phyloP scores from a whole-genome alignment of 2,329 filamentous ascomycete species.

The Fusarium sp. region DNA sequence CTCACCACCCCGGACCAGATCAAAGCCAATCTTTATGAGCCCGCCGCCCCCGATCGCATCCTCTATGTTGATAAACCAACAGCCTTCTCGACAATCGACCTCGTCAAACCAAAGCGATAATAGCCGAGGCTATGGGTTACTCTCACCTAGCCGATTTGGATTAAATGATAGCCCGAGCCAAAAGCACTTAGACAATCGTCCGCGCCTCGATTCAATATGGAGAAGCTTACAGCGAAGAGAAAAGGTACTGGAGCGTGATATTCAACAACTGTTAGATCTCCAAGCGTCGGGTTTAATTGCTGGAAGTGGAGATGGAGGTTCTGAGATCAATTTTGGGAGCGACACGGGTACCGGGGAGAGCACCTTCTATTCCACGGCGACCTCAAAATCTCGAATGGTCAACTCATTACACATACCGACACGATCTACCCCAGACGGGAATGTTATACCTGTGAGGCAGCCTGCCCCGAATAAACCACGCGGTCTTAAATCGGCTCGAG shows the following conservation, averaged over 20 bases:
- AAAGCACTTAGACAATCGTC: constrained; percentile 44
- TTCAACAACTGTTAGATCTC: constrained; percentile 63
- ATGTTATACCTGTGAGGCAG: constrained; percentile 72
- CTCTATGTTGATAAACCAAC: constrained; percentile 50
- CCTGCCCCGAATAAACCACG: constrained; percentile 63
- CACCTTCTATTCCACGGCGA: constrained; percentile 57
- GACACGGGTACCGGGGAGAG: constrained; percentile 58
- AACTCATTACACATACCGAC: constrained; percentile 59
- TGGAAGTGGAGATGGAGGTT: constrained; percentile 50
- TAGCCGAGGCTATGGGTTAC: constrained; percentile 26
- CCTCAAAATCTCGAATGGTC: constrained; percentile 57
- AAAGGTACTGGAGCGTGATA: constrained; percentile 60
- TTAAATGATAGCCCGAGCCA: constrained; percentile 51
- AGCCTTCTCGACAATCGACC: constrained; percentile 10
- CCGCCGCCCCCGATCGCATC: constrained; percentile 67
- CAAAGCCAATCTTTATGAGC: constrained; percentile 59
- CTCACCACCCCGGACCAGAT: constrained; percentile 52
- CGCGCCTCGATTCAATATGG: constrained; percentile 61
- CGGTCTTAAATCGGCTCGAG: constrained; percentile 72
- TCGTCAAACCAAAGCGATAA: constrained; percentile 31
- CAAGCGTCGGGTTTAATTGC: constrained; percentile 62
- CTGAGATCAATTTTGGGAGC: constrained; percentile 47
- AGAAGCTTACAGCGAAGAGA: constrained; percentile 61
- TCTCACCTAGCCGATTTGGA: constrained; percentile 36
- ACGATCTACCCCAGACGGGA: constrained; percentile 57